Percentiles rank a stretch among this genome's conserved stretches.
Evolutionary conservation across 345 rosid species (phyloP).

Genomic region (Noccaea bulbosa): DNA sequence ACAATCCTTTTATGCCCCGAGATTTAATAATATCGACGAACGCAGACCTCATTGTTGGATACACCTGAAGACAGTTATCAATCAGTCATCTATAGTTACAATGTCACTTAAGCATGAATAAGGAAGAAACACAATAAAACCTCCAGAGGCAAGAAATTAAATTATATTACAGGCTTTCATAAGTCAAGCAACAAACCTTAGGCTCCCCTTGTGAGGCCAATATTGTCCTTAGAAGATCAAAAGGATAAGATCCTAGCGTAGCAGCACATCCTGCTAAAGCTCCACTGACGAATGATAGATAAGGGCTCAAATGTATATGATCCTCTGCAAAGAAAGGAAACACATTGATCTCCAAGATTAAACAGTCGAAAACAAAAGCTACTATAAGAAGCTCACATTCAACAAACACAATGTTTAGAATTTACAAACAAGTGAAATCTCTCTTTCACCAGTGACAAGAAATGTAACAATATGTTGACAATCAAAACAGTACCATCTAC

Average conservation of each 20-base stretch:
- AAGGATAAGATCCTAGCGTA: conserved; percentile 97
- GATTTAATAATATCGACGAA: conserved; percentile 65
- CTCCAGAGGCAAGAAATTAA: neutral
- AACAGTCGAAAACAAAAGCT: neutral
- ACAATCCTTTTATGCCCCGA: conserved; percentile 85
- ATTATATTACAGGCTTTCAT: neutral
- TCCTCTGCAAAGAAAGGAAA: conserved; percentile 56
- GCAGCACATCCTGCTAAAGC: conserved; percentile 96
- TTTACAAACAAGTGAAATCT: neutral
- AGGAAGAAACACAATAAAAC: neutral
- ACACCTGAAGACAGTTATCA: conserved; percentile 56
- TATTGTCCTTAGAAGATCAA: conserved; percentile 90
- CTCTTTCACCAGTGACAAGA: conserved; percentile 5
- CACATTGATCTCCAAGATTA: neutral
- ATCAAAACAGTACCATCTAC: neutral
- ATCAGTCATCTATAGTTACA: conserved; percentile 24
- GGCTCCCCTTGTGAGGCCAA: conserved; percentile 99
- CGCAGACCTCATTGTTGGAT: conserved; percentile 97
- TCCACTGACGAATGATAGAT: conserved; percentile 81
- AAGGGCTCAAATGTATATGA: conserved; percentile 83
- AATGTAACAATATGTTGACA: neutral
- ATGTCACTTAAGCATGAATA: conserved; percentile 8
- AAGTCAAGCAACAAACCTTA: conserved; percentile 57
- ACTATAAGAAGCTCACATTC: neutral
- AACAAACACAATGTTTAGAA: conserved; percentile 2